phyloP scores from a whole-genome alignment of 805 yeast species.

The Wickerhamiella azymoides region DNA sequence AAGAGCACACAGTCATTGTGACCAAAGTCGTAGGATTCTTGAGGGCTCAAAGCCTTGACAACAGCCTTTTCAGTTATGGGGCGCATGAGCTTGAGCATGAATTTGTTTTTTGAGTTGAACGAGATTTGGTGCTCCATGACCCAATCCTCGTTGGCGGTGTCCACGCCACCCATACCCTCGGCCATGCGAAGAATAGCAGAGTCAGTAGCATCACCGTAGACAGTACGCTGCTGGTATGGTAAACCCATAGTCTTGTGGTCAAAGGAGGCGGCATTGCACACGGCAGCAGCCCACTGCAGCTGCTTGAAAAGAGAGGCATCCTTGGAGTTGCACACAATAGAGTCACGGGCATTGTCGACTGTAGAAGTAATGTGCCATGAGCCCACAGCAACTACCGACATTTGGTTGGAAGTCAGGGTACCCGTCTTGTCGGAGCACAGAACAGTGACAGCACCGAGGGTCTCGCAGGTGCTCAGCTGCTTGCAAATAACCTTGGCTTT shows the following conservation, averaged over 20 bases:
- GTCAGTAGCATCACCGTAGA: slow-evolving; percentile 38
- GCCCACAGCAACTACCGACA: slow-evolving; percentile 16
- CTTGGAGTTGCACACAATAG: neutral
- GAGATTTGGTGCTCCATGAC: slow-evolving; percentile 23
- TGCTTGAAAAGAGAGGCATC: neutral
- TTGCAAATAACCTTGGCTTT: slow-evolving; percentile 33
- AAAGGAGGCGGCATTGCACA: slow-evolving; percentile 17
- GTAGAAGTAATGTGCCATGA: neutral
- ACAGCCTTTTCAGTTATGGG: neutral
- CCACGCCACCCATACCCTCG: slow-evolving; percentile 11
- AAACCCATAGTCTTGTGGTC: slow-evolving; percentile 9
- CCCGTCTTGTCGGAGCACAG: slow-evolving; percentile 36
- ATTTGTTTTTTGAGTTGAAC: slow-evolving; percentile 36
- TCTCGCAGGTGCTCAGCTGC: slow-evolving; percentile 36
- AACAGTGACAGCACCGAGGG: slow-evolving; percentile 42
- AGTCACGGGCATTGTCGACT: neutral
- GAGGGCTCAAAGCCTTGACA: neutral
- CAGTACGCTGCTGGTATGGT: slow-evolving; percentile 11
- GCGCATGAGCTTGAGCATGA: slow-evolving; percentile 14
- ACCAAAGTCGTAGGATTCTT: neutral
- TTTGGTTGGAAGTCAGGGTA: slow-evolving; percentile 34
- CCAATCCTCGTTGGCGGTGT: neutral
- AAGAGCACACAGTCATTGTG: slow-evolving; percentile 33
- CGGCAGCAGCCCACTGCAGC: slow-evolving; percentile 11
- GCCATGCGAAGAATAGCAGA: slow-evolving; percentile 31